These are phyloP conservation scores for Tulasnella sp. DNA, from an alignment of 768 basidiomycete species.

Conservation along the genomic window DNA sequence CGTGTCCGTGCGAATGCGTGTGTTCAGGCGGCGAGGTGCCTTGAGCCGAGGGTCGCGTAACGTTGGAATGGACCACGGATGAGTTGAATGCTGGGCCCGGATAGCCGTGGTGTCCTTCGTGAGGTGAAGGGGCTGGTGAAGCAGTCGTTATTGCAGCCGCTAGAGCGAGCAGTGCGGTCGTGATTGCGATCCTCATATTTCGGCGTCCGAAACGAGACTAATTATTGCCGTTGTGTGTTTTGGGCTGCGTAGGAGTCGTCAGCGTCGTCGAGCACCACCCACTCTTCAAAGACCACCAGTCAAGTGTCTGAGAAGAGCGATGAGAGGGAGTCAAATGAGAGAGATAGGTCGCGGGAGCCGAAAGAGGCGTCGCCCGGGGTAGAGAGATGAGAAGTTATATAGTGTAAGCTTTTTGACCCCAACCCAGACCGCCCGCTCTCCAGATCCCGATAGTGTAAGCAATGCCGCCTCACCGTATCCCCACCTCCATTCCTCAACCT, in stretches of 20 bases:
- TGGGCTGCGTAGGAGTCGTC: not conserved
- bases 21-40: constrained; percentile 4
- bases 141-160: not conserved
- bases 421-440: not conserved
- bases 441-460: not conserved
- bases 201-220: not conserved
- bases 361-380: not conserved
- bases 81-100: constrained; percentile 9
- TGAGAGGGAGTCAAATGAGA: not conserved
- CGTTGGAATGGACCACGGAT: constrained; percentile 6
- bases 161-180: not conserved
- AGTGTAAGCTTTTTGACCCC: constrained; percentile 1
- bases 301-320: not conserved
- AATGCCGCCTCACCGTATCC: not conserved
- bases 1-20: constrained; percentile 20
- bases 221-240: not conserved
- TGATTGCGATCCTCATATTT: not conserved
- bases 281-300: not conserved
- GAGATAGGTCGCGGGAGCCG: not conserved
- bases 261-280: not conserved
- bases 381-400: not conserved
- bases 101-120: constrained; percentile 22
- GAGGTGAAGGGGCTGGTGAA: not conserved
- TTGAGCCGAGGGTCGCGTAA: constrained; percentile 19
- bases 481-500: not conserved